Evolutionary conservation across 495 filamentous ascomycete genomes (phyloP).

Genomic region (Oleoguttula mirabilis): DNA sequence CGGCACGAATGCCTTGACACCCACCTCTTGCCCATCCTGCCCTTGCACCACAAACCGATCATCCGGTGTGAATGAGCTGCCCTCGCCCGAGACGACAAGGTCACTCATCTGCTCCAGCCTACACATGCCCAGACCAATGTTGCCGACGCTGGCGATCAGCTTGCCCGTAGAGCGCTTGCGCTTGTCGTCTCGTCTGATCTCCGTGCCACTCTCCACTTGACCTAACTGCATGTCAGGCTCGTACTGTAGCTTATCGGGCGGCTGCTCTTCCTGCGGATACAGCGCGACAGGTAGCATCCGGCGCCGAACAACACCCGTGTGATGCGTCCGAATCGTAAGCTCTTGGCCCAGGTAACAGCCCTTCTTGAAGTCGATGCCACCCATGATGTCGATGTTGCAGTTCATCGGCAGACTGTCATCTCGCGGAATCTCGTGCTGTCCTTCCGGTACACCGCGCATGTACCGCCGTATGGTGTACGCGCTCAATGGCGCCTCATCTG

Average conservation of each 20-base stretch:
- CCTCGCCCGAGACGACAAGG: constrained; percentile 51
- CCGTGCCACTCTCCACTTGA: constrained; percentile 5
- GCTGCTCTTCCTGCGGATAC: constrained; percentile 37
- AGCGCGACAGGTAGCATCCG: constrained; percentile 72
- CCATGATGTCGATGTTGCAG: constrained; percentile 70
- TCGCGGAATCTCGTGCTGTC: constrained; percentile 58
- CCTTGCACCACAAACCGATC: constrained; percentile 42
- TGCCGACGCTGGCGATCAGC: constrained; percentile 62
- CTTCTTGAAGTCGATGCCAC: constrained; percentile 81
- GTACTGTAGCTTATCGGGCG: constrained; percentile 38
- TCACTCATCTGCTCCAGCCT: constrained; percentile 83
- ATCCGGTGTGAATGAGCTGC: constrained; percentile 38
- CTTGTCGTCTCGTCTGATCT: constrained; percentile 25
- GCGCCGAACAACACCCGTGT: constrained; percentile 86
- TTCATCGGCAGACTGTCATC: constrained; percentile 67
- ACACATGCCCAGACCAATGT: constrained; percentile 79
- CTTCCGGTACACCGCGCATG: constrained; percentile 71
- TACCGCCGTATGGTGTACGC: constrained; percentile 61
- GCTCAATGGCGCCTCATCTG: constrained; percentile 8
- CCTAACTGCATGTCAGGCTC: constrained; percentile 22
- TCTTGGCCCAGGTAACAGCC: constrained; percentile 97
- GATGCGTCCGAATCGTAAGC: constrained; percentile 84
- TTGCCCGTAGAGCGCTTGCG: constrained; percentile 63
- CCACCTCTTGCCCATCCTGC: constrained; percentile 35
- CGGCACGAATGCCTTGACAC: constrained; percentile 80